Evolutionary conservation across 441 rosid genomes (phyloP).

Genomic region (Croton setiger): DNA sequence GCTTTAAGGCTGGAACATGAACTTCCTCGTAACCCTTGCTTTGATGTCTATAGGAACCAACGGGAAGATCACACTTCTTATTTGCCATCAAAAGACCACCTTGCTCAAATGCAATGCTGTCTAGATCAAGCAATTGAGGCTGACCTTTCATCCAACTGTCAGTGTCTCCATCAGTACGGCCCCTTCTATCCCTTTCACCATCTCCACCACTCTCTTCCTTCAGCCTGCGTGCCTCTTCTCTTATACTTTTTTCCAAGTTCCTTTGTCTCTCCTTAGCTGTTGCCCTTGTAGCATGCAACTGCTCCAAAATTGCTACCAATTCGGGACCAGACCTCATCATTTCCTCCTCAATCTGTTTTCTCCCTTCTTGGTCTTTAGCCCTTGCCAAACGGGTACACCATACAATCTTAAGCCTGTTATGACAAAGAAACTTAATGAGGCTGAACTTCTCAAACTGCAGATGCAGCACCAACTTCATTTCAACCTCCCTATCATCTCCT

Average conservation of each 20-base stretch:
- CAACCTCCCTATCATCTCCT: slow-evolving; percentile 80
- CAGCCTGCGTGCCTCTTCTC: slow-evolving; percentile 87
- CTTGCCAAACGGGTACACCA: slow-evolving; percentile 97
- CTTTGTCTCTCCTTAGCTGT: slow-evolving; percentile 94
- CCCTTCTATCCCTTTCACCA: slow-evolving; percentile 58
- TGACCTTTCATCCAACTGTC: slow-evolving; percentile 85
- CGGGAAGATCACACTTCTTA: slow-evolving; percentile 73
- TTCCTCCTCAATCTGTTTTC: slow-evolving; percentile 76
- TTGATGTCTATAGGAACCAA: slow-evolving; percentile 56
- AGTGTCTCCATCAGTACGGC: slow-evolving; percentile 54
- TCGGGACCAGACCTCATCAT: slow-evolving; percentile 68
- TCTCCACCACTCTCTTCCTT: slow-evolving; percentile 78
- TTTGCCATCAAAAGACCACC: slow-evolving; percentile 93
- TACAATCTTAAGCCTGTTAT: slow-evolving; percentile 74
- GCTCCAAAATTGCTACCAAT: slow-evolving; percentile 74
- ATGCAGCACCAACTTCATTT: slow-evolving; percentile 57
- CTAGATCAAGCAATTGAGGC: slow-evolving; percentile 84
- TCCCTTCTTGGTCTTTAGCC: slow-evolving; percentile 86
- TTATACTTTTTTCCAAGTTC: slow-evolving; percentile 84
- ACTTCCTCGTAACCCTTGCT: slow-evolving; percentile 86
- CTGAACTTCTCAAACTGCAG: slow-evolving; percentile 65
- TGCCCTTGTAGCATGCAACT: slow-evolving; percentile 90
- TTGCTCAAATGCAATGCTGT: slow-evolving; percentile 70
- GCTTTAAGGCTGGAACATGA: slow-evolving; percentile 72
- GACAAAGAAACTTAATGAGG: slow-evolving; percentile 62